phyloP scores from a whole-genome alignment of 176 grass and related monocot genomes.

The Eleusine coracana region DNA sequence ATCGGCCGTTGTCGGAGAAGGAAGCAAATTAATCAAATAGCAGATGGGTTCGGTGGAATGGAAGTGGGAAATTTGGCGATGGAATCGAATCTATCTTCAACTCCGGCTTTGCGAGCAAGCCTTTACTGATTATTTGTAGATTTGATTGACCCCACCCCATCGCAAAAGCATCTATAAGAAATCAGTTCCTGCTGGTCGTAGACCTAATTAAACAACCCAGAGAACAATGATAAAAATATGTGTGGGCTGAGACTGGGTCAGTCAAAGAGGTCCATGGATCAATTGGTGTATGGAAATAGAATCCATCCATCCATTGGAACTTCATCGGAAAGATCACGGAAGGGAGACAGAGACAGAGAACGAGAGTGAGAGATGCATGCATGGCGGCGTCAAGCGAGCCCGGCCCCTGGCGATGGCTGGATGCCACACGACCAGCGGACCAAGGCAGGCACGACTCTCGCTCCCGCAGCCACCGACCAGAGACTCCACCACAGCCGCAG shows the following conservation, averaged over 20 bases:
- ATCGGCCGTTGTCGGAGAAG: neutral
- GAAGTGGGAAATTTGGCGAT: neutral
- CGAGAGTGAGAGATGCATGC: neutral
- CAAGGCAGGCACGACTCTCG: neutral
- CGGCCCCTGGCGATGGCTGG: neutral
- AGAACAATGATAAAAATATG: neutral
- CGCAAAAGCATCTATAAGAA: neutral
- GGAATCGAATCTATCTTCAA: neutral
- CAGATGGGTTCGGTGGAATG: neutral
- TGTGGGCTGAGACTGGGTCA: neutral
- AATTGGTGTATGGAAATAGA: neutral
- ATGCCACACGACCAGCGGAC: neutral
- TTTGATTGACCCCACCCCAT: neutral
- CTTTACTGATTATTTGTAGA: neutral
- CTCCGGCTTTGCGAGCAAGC: neutral
- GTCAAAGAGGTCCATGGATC: neutral
- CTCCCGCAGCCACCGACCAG: conserved; percentile 16
- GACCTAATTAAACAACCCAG: neutral
- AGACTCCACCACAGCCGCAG: conserved; percentile 11
- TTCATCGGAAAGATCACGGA: neutral
- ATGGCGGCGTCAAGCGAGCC: conserved; percentile 34
- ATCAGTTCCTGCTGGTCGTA: neutral
- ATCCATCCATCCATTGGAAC: neutral
- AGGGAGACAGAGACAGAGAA: neutral
- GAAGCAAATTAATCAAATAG: neutral